Evolutionary conservation across 2,329 filamentous ascomycete species (phyloP), one percentile per base, ranked within the genome.

Genomic region (Tolypocladium cylindrosporum): DNA sequence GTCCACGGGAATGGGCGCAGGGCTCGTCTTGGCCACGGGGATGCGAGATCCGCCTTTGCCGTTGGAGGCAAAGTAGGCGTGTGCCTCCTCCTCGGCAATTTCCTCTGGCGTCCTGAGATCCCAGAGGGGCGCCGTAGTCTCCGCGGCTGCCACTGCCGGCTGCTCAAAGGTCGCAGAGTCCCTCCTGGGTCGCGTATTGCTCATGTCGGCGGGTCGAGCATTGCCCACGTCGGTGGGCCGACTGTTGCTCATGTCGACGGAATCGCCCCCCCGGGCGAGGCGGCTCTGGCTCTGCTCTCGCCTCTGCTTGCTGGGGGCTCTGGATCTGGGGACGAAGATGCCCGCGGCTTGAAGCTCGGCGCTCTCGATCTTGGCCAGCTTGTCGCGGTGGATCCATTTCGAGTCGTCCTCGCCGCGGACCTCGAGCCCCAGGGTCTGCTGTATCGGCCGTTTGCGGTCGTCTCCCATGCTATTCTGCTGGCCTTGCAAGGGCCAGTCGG

Each of bases 321-420:
- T 75, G 39, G 80, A 67, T 65, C 77, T 74, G 61, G 85, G 78
- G 60, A 87, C 68, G 55, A 82, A 77, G 64, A 92, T 85, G 37
- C 89, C 90, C 8, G 89, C 89, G 59, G 88, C 89, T 69, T 91
- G 87, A 61, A 94, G 79, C 72, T 94, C 90, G 67, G 86, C 81
- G 64, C 78, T 93, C 73, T 94, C 90, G 64, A 93, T 94, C 68
- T 83, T 84, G 57, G 88, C 89, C 61, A 94, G 75, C 73, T 93
- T 93, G 73, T 94, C 90, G 58, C 90, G 79, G 68, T 94, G 90
- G 65, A 94, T 93, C 90, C 90, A 94, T 71, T 90, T 87, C 39
- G 85, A 88, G 60, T 84, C 79, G 60, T 88, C 85, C 40, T 77
- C 74, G 40, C 78, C 74, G 10, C 63, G 63, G 2, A 24, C 34